Base-by-base conservation (phyloP, 2,329 filamentous ascomycete genomes). In the Beauveria scarabaeidicola region DNA sequence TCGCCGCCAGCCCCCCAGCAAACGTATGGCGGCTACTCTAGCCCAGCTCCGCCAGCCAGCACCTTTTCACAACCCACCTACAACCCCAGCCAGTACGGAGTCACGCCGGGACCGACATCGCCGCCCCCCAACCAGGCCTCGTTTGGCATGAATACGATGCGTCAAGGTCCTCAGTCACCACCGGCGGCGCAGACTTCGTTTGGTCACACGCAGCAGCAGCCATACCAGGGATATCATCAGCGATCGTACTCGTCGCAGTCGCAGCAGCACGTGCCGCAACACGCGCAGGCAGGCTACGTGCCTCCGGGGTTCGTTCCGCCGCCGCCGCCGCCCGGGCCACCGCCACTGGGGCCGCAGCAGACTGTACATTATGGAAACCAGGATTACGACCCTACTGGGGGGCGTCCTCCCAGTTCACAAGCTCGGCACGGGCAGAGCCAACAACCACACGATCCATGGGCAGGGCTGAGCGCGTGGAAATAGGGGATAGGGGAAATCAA, bases 91-190 rank as follows among this genome's bases (percentile, higher is more conserved):
- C 78, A 76, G 57, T 84, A 81, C 66, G 82, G 82, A n/a, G 77
- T 78, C 46, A 84, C 80, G 32, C 76, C 81, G 2, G 80, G 80
- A 1, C 77, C 82, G 58, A 80, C 79, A 36, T 87, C 84, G 11
- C 83, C 84, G n/a, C 80, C 87, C 0, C 81, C 87, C 3, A 83
- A 81, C 21, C 86, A 89, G 68, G 74, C 77, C 2, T 74, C 74
- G 1, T 81, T 81, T 68, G 73, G 71, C 11, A 69, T 76, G 54
- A 70, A 70, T 15, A 70, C 68, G 21, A 70, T 73, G 63, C 68
- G 73, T 29, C 56, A 58, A 21, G 70, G 71, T 6, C 76, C 80
- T 0, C 73, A 76, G n/a, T 83, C 81, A 13, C 81, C 81, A 9
- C 80, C 86, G 0, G 79, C 85, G 3, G 83, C 80, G 41, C 85